phyloP scores from a whole-genome alignment of 352 stramenopile genomes.

The Phytopythium ostracodes region DNA sequence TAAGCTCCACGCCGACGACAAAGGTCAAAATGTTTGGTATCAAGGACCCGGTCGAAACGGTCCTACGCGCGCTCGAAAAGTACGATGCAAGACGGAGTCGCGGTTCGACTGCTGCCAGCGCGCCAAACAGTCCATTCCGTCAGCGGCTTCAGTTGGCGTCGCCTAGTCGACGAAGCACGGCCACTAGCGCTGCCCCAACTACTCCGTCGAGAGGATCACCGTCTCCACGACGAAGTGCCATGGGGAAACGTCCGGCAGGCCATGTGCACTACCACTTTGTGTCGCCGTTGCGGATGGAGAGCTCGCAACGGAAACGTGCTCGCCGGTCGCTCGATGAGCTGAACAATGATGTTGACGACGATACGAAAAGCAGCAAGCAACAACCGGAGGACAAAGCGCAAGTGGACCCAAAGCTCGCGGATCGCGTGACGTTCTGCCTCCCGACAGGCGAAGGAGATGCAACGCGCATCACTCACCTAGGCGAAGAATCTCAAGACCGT shows the following conservation, averaged over 20 bases:
- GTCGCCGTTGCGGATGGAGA: constrained; percentile 24
- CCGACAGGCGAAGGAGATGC: constrained; percentile 25
- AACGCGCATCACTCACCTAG: constrained; percentile 41
- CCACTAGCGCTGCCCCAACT: background rate
- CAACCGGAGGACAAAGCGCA: constrained; percentile 11
- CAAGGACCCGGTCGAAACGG: constrained; percentile 49
- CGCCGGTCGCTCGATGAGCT: constrained; percentile 37
- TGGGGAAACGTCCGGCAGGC: constrained; percentile 29
- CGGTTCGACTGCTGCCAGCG: constrained; percentile 10
- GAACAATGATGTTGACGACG: constrained; percentile 22
- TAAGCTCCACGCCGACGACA: constrained; percentile 40
- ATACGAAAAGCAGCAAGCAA: background rate
- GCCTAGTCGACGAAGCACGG: constrained; percentile 7
- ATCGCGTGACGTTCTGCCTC: constrained; percentile 55
- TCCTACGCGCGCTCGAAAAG: constrained; percentile 50
- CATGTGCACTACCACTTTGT: constrained; percentile 8
- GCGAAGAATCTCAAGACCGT: constrained; percentile 47
- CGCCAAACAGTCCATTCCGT: constrained; percentile 36
- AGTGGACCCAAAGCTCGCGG: constrained; percentile 33
- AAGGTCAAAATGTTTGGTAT: constrained; percentile 58
- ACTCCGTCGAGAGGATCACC: constrained; percentile 20
- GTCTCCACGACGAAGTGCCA: constrained; percentile 22
- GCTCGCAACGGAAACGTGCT: constrained; percentile 36
- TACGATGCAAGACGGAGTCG: constrained; percentile 39
- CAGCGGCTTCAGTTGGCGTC: constrained; percentile 19